Percentiles rank a stretch among this genome's conserved stretches.
These are phyloP conservation scores for Tylopilus cervinicoccineus DNA, from an alignment of 768 basidiomycete genomes.

Conservation along the genomic window DNA sequence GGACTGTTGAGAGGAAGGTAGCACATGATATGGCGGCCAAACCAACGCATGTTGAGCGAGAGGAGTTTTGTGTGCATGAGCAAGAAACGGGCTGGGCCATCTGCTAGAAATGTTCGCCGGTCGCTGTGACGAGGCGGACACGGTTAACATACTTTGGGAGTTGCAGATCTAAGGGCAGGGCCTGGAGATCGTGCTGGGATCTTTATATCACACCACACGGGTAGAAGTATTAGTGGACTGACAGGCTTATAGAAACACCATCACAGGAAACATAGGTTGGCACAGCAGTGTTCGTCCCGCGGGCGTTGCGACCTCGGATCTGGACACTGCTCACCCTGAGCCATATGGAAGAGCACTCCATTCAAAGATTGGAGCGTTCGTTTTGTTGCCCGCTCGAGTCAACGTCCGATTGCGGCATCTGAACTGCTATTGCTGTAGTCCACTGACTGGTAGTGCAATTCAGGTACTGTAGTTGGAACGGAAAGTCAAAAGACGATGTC, in stretches of 20 bases:
- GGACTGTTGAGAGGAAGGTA: not conserved
- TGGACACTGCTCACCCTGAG: not conserved
- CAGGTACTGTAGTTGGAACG: not conserved
- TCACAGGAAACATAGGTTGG: slow-evolving; percentile 6
- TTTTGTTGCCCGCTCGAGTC: not conserved
- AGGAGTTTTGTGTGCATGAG: no score
- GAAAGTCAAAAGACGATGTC: not conserved
- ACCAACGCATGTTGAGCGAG: not conserved
- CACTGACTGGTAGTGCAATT: not conserved
- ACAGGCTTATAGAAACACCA: no score
- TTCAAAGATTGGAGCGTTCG: not conserved
- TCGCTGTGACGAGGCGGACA: not conserved
- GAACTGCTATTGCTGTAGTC: not conserved
- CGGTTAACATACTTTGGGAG: slow-evolving; percentile 1
- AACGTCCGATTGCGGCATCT: not conserved
- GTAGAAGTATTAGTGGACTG: no score
- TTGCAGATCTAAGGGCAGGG: not conserved
- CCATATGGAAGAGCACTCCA: not conserved
- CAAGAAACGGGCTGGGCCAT: no score
- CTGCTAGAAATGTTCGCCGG: not conserved
- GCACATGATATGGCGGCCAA: not conserved
- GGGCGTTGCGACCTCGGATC: not conserved
- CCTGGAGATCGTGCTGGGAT: not conserved
- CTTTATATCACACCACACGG: slow-evolving; percentile 6
- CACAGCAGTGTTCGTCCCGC: no score